Evolutionary conservation across 1,284 basidiomycete species (phyloP).

Genomic region (Bondarzewia mesenterica): DNA sequence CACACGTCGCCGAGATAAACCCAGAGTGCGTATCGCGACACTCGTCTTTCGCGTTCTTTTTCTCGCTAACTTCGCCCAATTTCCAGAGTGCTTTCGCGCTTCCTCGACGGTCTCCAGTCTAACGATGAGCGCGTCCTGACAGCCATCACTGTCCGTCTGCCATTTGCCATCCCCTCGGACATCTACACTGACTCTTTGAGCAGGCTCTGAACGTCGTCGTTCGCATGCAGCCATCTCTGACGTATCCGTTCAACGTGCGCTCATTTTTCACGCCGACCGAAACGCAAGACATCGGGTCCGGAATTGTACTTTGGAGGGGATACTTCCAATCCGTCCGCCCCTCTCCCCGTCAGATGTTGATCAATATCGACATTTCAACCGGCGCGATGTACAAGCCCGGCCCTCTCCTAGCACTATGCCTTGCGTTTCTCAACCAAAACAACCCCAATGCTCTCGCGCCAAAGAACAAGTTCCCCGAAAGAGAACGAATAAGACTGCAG

Average conservation of each 20-base stretch:
- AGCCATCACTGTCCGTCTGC: constrained; percentile 49
- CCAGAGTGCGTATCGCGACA: constrained; percentile 47
- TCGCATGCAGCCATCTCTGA: constrained; percentile 38
- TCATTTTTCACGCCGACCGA: constrained; percentile 69
- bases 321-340: constrained; percentile 74
- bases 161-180: constrained; percentile 12
- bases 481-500: constrained; percentile 51
- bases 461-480: constrained; percentile 40
- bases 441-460: constrained; percentile 36
- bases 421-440: constrained; percentile 40
- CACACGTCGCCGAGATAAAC: constrained; percentile 66
- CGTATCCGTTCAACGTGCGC: constrained; percentile 65
- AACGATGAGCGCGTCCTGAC: constrained; percentile 65
- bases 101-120: constrained; percentile 56
- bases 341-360: constrained; percentile 53
- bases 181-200: neutral
- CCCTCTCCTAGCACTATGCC: constrained; percentile 41
- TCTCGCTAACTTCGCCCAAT: neutral
- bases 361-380: constrained; percentile 75
- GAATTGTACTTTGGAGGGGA: constrained; percentile 65
- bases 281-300: constrained; percentile 55
- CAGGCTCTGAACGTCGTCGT: constrained; percentile 61
- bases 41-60: constrained; percentile 2
- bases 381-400: constrained; percentile 65
- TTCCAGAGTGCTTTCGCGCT: constrained; percentile 53